Conservation (phyloP, 108 stramenopile genomes). For the Skeletonema costatum region DNA sequence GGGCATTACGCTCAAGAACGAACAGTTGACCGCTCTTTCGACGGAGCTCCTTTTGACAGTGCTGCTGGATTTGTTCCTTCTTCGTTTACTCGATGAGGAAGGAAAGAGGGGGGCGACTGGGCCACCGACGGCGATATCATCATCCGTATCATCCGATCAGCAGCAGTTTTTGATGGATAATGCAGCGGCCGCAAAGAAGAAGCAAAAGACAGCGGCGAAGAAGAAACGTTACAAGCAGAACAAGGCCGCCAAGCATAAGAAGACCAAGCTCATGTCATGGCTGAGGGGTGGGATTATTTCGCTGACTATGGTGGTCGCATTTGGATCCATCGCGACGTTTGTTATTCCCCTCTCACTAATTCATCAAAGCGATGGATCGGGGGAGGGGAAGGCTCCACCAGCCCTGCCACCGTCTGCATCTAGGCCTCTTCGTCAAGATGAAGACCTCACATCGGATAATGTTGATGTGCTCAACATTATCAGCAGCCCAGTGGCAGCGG, state of each 20-base stretch:
- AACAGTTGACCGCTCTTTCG: too few species aligned
- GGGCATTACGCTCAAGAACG: too few species aligned
- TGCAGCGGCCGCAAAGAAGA: too few species aligned
- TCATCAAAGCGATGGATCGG: not conserved
- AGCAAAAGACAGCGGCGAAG: not conserved
- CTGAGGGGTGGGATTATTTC: not conserved
- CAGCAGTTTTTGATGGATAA: too few species aligned
- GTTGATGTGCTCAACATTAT: not conserved
- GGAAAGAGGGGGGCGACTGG: too few species aligned
- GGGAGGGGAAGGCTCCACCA: not conserved
- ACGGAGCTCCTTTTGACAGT: too few species aligned
- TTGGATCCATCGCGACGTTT: not conserved
- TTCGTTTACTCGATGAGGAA: too few species aligned
- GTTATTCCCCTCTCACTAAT: not conserved
- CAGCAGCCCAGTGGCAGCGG: too few species aligned
- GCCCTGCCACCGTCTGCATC: not conserved
- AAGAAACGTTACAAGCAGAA: not conserved
- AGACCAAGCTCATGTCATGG: not conserved
- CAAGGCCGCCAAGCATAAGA: not conserved
- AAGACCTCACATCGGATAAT: not conserved
- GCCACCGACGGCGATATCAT: too few species aligned
- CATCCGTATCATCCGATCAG: too few species aligned
- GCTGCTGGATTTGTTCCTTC: too few species aligned
- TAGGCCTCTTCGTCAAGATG: not conserved
- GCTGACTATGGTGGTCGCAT: not conserved